Base-by-base conservation (phyloP, 495 filamentous ascomycete genomes). In the Penicillium daleae region DNA sequence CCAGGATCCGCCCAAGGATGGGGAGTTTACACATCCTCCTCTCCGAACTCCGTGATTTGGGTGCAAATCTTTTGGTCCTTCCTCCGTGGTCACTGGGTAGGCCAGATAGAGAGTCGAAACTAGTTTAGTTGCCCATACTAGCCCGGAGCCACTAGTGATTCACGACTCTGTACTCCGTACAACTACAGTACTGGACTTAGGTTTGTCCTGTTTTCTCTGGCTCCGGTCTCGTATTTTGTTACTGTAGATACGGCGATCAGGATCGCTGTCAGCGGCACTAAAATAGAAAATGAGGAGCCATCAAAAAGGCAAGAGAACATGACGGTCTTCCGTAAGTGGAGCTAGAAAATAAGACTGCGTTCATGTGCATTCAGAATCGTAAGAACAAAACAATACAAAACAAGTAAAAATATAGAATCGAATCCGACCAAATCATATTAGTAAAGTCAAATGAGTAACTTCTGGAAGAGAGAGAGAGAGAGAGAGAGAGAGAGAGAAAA, bases 201-300 rank as follows among this genome's bases (percentile, higher is more conserved):
- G 1, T 29, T 26, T 49, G 46, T 26, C 46, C 42, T 48, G 29
- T 31, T 7, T 7, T 31, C 3, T 3, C 29, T 4, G 29, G 29
- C 29, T 31, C 3, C 4, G 29, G 7, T 10, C 46, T 63, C 56
- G 57, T 61, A 61, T 64, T 67, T 9, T n/a, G n/a, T n/a, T n/a
- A n/a, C n/a, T n/a, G n/a, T n/a, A n/a, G 44, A 59, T 56, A 61
- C 37, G 48, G 19, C 61, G 62, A 67, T 67, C 65, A 21, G 37
- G 49, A 54, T 64, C 56, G 56, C 35, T 52, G 57, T 26, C 51
- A 61, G 31, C 24, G 52, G 48, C 33, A 55, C 50, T 39, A 46
- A 64, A 64, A 60, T 60, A 64, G 53, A 31, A 54, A 26, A 49
- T 44, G 49, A 60, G 33, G 10, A 31, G 19, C 39, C 39, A 33